Evolutionary conservation across 352 stramenopile genomes (phyloP), one percentile per base, ranked within the genome.

Genomic region (Globisporangium echinulatum): DNA sequence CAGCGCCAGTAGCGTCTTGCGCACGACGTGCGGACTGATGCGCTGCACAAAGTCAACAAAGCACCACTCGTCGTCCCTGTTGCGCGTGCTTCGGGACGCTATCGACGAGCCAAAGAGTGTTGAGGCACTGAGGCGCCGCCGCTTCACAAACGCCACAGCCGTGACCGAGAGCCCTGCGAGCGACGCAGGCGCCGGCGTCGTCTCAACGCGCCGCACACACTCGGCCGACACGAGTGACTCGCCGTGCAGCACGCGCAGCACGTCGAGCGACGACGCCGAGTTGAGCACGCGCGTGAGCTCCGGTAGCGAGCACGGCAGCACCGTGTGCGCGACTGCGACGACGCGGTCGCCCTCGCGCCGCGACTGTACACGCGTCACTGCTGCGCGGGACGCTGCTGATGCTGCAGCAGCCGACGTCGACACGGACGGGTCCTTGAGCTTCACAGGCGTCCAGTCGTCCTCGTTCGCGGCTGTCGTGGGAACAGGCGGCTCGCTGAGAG

Each of bases 21-120:
- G 57, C n/a, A 62, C 25, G 17, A 50, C 51, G 4, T 40, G 51
- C 11, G 51, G 50, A 47, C 25, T 53, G 50, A 64, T 52, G 44
- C 36, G 59, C 44, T 64, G 59, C 10, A 64, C 47, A 39, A 55
- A 64, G 52, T 64, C 59, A 19, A 64, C 14, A 43, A 59, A 64
- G 36, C 59, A 59, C 59, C 59, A 64, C 37, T 54, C 59, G 15
- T 64, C 52, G 17, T 19, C 39, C 17, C 11, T 40, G 17, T n/a
- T 25, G 25, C 43, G 17, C 25, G 1, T 25, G 25, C 25, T 25
- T 25, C 25, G 25, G 25, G 25, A 25, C 25, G 25, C 1, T 25
- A 25, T 25, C 40, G 7, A 13, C 52, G 46, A 5, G 46, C 43
- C 4, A 10, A 64, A 59, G 37, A 64, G 38, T 51, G 46, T 15